These are phyloP conservation scores for Colletotrichum siamense DNA, from an alignment of 2,329 filamentous ascomycete species.

Conservation along the genomic window DNA sequence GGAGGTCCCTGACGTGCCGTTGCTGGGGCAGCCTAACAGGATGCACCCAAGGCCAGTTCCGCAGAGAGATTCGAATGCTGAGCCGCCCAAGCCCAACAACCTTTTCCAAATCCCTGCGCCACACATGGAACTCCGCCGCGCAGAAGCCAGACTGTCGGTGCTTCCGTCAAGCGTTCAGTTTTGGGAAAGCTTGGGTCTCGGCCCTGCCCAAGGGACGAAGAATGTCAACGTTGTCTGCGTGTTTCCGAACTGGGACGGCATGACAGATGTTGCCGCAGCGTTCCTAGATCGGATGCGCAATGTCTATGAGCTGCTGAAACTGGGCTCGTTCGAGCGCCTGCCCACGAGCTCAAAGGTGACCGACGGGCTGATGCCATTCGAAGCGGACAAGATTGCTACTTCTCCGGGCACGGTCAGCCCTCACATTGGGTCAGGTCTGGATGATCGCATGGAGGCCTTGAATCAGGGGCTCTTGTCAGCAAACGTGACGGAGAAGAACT, in stretches of 20 bases:
- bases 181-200: constrained; percentile 82
- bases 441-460: constrained; percentile 54
- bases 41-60: constrained; percentile 54
- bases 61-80: constrained; percentile 45
- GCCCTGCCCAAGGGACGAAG: constrained; percentile 74
- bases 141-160: constrained; percentile 73
- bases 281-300: constrained; percentile 74
- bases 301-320: constrained; percentile 75
- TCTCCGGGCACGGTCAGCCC: constrained; percentile 14
- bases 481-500: constrained; percentile 57
- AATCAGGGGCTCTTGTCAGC: constrained; percentile 50
- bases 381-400: constrained; percentile 46
- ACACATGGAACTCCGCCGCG: constrained; percentile 74
- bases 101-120: constrained; percentile 71
- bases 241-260: constrained; percentile 69
- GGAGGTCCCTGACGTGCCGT: constrained; percentile 34
- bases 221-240: constrained; percentile 75
- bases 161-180: constrained; percentile 77
- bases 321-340: constrained; percentile 69
- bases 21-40: constrained; percentile 56
- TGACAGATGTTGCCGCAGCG: constrained; percentile 63
- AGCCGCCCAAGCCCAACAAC: constrained; percentile 55
- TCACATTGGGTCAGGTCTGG: constrained; percentile 38
- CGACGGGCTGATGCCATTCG: constrained; percentile 55
- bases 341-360: constrained; percentile 46